Conservation (phyloP, 345 rosid species). For the Acer yangbiense region DNA sequence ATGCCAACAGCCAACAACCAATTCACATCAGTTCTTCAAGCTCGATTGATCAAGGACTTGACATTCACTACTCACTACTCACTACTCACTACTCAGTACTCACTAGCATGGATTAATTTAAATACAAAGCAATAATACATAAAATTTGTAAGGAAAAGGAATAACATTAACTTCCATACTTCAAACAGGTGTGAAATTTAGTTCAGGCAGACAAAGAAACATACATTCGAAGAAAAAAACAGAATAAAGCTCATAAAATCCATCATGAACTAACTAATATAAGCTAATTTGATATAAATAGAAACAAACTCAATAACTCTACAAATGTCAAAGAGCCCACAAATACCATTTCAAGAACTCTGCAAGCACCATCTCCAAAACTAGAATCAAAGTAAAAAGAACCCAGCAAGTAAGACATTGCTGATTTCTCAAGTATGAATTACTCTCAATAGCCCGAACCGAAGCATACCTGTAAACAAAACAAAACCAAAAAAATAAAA, state of each 20-base stretch:
- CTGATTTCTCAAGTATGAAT: constrained; percentile 24
- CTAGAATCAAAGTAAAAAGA: constrained; percentile 26
- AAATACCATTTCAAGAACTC: constrained; percentile 29
- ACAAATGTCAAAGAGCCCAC: not conserved
- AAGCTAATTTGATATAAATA: not conserved
- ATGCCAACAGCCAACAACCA: not conserved
- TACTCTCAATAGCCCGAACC: constrained; percentile 27
- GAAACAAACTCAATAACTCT: not conserved
- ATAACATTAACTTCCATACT: not conserved
- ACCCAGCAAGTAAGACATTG: constrained; percentile 46
- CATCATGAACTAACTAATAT: not conserved
- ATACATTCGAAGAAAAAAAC: too few relatives aligned
- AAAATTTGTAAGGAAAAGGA: not conserved
- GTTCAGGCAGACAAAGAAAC: too few relatives aligned
- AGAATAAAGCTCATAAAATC: too few relatives aligned
- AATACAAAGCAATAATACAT: not conserved
- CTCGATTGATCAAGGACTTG: not conserved
- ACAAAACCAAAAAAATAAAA: not conserved
- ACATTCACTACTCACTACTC: not conserved
- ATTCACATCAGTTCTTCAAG: not conserved
- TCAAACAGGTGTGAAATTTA: not conserved
- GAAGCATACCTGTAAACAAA: constrained; percentile 31
- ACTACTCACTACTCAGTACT: not conserved
- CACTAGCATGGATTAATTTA: not conserved
- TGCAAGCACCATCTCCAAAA: constrained; percentile 29